phyloP scores from a whole-genome alignment of 306 rosid genomes.

The Quercus mongolica region DNA sequence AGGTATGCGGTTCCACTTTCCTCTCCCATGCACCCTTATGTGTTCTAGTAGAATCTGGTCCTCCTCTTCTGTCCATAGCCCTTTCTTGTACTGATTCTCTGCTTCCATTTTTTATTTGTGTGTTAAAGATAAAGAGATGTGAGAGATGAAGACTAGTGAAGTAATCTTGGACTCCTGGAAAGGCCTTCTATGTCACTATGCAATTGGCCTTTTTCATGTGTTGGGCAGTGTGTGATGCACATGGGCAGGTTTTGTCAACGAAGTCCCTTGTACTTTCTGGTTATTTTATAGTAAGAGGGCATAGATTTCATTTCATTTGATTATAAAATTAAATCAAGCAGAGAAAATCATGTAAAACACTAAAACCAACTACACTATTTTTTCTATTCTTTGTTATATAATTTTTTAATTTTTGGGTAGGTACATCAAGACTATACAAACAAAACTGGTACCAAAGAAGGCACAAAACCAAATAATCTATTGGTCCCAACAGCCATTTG shows the following conservation, averaged over 20 bases:
- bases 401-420: neutral
- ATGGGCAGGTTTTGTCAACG: neutral
- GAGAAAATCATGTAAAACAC: neutral
- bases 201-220: neutral
- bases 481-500: neutral
- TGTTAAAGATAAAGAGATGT: neutral
- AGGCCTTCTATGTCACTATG: neutral
- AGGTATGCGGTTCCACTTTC: conserved; percentile 35
- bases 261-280: neutral
- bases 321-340: neutral
- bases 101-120: neutral
- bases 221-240: neutral
- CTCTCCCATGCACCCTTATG: conserved; percentile 21
- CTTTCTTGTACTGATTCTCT: conserved; percentile 21
- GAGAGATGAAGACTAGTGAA: neutral
- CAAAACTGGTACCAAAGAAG: neutral
- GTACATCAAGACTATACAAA: neutral
- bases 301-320: neutral
- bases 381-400: neutral
- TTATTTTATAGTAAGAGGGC: neutral
- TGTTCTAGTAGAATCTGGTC: conserved; percentile 31
- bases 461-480: neutral
- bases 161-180: neutral
- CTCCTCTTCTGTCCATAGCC: conserved; percentile 40
- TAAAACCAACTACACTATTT: neutral